phyloP scores from a whole-genome alignment of 2,329 filamentous ascomycete species.

The Claviceps pusilla region DNA sequence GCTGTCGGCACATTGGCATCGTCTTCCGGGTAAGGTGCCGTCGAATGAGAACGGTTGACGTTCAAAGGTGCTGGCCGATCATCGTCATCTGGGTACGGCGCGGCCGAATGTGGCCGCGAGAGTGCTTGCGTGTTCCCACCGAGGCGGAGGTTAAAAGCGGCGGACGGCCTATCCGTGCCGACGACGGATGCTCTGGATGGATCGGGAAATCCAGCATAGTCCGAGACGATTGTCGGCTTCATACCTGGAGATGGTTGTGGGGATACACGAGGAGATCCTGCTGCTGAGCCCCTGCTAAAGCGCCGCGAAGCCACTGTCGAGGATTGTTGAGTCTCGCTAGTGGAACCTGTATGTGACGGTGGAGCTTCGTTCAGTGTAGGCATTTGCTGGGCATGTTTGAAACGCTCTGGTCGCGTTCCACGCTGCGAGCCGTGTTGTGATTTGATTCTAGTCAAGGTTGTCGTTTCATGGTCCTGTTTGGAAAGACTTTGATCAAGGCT shows the following conservation, averaged over 20 bases:
- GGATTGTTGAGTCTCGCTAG: slow-evolving; percentile 9
- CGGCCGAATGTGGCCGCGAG: slow-evolving; percentile 37
- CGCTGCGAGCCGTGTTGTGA: slow-evolving; percentile 58
- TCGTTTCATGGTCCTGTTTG: slow-evolving; percentile 82
- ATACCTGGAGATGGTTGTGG: slow-evolving; percentile 28
- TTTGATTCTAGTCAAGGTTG: slow-evolving; percentile 78
- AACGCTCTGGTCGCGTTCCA: slow-evolving; percentile 44
- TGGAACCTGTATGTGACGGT: slow-evolving; percentile 11
- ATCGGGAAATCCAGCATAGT: slow-evolving; percentile 31
- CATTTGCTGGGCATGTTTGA: slow-evolving; percentile 35
- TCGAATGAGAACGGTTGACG: slow-evolving; percentile 29
- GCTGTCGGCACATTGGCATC: slow-evolving; percentile 23
- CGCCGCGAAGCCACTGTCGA: slow-evolving; percentile 5
- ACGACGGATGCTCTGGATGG: slow-evolving; percentile 26
- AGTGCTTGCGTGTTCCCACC: slow-evolving; percentile 17
- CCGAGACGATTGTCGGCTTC: slow-evolving; percentile 23
- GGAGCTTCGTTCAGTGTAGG: slow-evolving; percentile 34
- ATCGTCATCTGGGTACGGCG: slow-evolving; percentile 59
- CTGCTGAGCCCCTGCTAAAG: slow-evolving; percentile 5
- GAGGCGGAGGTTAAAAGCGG: slow-evolving; percentile 36
- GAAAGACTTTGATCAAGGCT: slow-evolving; percentile 70
- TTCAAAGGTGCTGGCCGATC: slow-evolving; percentile 33
- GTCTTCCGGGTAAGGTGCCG: slow-evolving; percentile 39
- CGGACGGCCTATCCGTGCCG: slow-evolving; percentile 24
- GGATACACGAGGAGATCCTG: slow-evolving; percentile 20